Evolutionary conservation across 2,329 filamentous ascomycete genomes (phyloP), one percentile per base, ranked within the genome.

Genomic region (Boeremia lycopersici): DNA sequence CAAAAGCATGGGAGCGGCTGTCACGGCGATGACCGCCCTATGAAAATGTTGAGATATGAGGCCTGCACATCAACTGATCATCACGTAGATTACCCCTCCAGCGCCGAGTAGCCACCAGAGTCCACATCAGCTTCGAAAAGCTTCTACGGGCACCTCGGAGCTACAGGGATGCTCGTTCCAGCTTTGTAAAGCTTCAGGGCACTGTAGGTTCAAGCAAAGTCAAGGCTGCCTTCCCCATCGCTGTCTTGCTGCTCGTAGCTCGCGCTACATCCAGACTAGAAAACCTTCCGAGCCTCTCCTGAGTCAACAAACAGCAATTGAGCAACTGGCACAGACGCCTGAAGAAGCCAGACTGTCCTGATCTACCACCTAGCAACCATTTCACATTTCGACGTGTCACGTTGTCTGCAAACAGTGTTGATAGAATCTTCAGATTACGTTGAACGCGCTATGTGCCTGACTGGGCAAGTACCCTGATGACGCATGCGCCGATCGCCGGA

Each of bases 1-100:
- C 62, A 62, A 56, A 57, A 64, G 60, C 60, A 56, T 55, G 23
- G 43, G 39, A 36, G 61, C 48, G 45, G 55, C 48, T 56, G 53
- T 55, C 52, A 55, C 43, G 47, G 53, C 43, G 31, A 51, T 51
- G 47, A 51, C 53, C 48, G 33, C 40, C 38, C 38, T 54, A 30
- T 36, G 31, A 39, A 51, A 51, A 25, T 56, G 53, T 56, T 56
- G 53, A 30, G 53, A 44, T 44, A 56, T 40, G 36, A 47, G 41
- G 52, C 39, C 44, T 54, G 45, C 45, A 49, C 46, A 30, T 41
- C 52, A 34, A 44, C 36, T 42, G 52, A 49, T 55, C 35, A 46
- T 26, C 46, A 9, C 17, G 26, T 9, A 6, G 11, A 36, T 42
- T 49, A 46, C 52, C 52, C 52, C 52, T 55, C 46, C 52, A 41